Base-by-base conservation (phyloP, 2,329 filamentous ascomycete species). In the Xylariaceae sp. region DNA sequence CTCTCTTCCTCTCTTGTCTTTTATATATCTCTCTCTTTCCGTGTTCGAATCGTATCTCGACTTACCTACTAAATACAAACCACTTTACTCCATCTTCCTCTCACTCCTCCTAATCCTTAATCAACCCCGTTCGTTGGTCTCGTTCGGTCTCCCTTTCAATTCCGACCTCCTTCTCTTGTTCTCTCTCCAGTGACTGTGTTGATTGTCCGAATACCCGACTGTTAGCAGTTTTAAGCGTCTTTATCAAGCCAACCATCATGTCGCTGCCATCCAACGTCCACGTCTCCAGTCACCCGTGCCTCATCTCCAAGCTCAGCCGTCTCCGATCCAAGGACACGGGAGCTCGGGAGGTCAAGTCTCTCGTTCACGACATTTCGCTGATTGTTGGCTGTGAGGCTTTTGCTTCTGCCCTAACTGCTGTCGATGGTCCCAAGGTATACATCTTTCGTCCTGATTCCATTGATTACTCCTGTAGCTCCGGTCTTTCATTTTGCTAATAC, bases 221-320 rank as follows among this genome's bases (percentile, higher is more conserved):
- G 23, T 30, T 30, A 30, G 23, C 23, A 30, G 23, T 30, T 30
- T 30, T 5, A 30, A 30, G 23, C 23, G 23, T 30, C 23, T 30
- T 30, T 5, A 30, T 42, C 37, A 42, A 42, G 13, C 7, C 42
- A 49, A 42, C 51, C 47, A 61, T 57, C 51, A 72, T 74, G 69
- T 71, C 71, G 56, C 74, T 86, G 49, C 83, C 83, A 8, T 64
- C 80, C 67, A 87, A 87, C 70, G 83, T 88, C 62, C 90, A 94
- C 76, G 78, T 96, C 72, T 96, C 92, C 45, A 79, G 78, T 13
- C 93, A 97, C 74, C 93, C 93, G 42, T 96, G 90, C 75, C 81
- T 97, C 48, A 81, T 83, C 68, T 90, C 89, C 67, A 97, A 97
- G 80, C 85, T 97, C 69, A 92, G 89, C 67, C 90, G 94, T 77